phyloP scores from a whole-genome alignment of 306 rosid genomes.

The Ormosia emarginata region DNA sequence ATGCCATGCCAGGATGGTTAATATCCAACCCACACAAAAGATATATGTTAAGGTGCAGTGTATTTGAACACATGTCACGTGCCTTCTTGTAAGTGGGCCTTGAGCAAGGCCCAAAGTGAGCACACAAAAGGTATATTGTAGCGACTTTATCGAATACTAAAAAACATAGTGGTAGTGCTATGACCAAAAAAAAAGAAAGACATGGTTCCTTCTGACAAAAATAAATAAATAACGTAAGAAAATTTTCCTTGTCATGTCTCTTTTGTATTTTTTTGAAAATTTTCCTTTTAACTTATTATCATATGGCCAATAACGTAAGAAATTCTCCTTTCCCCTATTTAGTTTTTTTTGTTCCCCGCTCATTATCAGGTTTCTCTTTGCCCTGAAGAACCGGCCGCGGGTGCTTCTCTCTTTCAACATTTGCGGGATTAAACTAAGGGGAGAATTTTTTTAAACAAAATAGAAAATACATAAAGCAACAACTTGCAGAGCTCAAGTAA shows the following conservation, averaged over 20 bases:
- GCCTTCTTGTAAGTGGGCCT: conserved; percentile 22
- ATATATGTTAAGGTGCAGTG: neutral
- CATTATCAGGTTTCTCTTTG: neutral
- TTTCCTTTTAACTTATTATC: neutral
- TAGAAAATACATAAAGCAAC: neutral
- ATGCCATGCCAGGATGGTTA: neutral
- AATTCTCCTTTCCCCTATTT: neutral
- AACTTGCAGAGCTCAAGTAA: neutral
- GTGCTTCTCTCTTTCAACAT: neutral
- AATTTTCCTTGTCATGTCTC: neutral
- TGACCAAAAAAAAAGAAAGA: too few relatives aligned
- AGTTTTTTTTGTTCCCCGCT: neutral
- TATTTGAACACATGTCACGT: conserved; percentile 15
- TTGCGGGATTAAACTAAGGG: neutral
- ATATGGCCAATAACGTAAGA: conserved; percentile 9
- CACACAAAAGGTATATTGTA: conserved; percentile 24
- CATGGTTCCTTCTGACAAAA: too few relatives aligned
- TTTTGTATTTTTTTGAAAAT: neutral
- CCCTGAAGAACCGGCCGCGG: neutral
- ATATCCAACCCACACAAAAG: neutral
- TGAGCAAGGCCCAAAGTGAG: conserved; percentile 13
- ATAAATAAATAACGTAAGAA: too few relatives aligned
- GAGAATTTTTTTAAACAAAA: neutral
- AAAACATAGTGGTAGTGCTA: neutral
- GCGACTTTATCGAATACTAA: conserved; percentile 10